Evolutionary conservation across 305 asterid species (phyloP).

Genomic region (Solanum hybrid): DNA sequence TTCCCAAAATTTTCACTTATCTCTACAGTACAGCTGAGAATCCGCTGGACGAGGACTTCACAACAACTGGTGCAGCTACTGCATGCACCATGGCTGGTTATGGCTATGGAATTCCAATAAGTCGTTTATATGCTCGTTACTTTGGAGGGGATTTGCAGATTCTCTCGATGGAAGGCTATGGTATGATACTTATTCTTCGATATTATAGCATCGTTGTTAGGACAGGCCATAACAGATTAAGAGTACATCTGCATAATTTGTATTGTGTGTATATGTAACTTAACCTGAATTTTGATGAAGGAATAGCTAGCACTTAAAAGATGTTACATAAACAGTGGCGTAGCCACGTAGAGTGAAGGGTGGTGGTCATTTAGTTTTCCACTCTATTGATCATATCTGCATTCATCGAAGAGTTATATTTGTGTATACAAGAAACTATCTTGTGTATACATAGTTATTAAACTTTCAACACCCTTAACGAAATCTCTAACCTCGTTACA

Average conservation of each 20-base stretch:
- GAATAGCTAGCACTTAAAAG: background rate
- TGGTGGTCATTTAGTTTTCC: background rate
- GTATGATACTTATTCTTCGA: constrained; percentile 19
- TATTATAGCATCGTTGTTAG: background rate
- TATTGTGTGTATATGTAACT: background rate
- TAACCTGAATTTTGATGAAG: background rate
- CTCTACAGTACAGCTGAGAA: constrained; percentile 88
- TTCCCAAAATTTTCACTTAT: constrained; percentile 76
- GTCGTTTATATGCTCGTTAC: constrained; percentile 90
- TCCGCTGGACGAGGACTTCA: constrained; percentile 75
- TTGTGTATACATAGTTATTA: background rate
- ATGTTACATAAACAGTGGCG: background rate
- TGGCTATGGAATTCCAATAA: constrained; percentile 92
- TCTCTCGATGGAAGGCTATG: constrained; percentile 98
- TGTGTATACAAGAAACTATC: background rate
- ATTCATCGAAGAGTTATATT: background rate
- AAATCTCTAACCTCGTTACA: constrained; percentile 6
- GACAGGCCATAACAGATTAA: background rate
- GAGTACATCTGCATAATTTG: background rate
- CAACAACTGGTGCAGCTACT: constrained; percentile 40
- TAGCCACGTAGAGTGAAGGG: background rate
- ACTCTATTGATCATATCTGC: background rate
- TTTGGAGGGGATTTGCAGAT: constrained; percentile 96
- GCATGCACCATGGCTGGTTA: constrained; percentile 90
- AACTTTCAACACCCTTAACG: background rate